These are phyloP conservation scores for Colletotrichum tofieldiae DNA, from an alignment of 2,329 filamentous ascomycete species.

Conservation along the genomic window DNA sequence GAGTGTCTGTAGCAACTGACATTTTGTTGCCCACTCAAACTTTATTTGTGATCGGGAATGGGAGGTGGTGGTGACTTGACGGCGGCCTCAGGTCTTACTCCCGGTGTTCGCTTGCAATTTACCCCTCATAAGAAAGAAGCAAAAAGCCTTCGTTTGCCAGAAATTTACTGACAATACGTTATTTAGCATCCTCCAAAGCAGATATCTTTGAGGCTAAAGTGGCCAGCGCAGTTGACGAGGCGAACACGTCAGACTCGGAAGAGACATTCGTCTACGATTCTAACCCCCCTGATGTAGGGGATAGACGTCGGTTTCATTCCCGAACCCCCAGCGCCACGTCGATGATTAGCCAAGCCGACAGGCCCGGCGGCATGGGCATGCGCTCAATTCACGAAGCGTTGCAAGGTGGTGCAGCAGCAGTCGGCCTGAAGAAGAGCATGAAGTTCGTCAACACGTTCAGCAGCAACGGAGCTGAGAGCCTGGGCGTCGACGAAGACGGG, in stretches of 20 bases:
- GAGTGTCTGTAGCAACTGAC: conserved; percentile 51
- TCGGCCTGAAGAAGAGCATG: conserved; percentile 91
- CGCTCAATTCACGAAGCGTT: conserved; percentile 71
- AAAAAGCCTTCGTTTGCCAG: conserved; percentile 55
- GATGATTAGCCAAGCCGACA: conserved; percentile 79
- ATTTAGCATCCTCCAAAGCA: conserved; percentile 89
- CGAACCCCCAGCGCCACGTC: conserved; percentile 96
- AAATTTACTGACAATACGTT: conserved; percentile 61
- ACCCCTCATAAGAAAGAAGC: conserved; percentile 38
- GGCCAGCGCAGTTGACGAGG: conserved; percentile 94
- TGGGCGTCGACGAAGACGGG: conserved; percentile 77
- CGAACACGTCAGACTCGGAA: conserved; percentile 96
- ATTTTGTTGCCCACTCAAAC: conserved; percentile 55
- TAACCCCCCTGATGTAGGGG: conserved; percentile 82
- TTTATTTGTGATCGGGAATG: conserved; percentile 53
- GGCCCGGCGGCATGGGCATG: conserved; percentile 58
- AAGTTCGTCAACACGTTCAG: conserved; percentile 91
- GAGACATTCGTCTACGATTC: conserved; percentile 99
- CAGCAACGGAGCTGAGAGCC: conserved; percentile 68
- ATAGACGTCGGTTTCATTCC: conserved; percentile 86
- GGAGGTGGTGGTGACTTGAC: conserved; percentile 50
- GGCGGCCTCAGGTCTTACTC: conserved; percentile 40
- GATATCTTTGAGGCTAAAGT: conserved; percentile 99
- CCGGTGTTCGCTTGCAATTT: neutral
- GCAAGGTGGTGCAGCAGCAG: conserved; percentile 55